Evolutionary conservation across 176 grass and related monocot genomes (phyloP), one percentile per base, ranked within the genome.

Genomic region (Leersia perrieri): DNA sequence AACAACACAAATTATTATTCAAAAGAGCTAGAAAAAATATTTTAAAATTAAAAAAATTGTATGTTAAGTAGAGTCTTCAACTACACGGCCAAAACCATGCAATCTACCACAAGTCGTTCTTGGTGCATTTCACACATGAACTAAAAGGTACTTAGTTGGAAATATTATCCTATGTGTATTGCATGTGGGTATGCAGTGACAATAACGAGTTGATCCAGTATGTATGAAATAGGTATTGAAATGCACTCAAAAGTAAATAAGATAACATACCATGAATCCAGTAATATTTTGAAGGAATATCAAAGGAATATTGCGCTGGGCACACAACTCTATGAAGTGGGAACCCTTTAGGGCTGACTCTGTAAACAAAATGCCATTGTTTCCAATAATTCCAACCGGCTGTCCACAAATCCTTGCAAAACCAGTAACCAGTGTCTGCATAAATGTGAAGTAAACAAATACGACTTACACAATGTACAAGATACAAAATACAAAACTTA

Each of bases 271-370:
- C 95, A 98, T 98, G 84, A 98, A 98, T 30, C 95, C 95, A 86
- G 95, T 91, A 78, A 98, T 98, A 81, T 98, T 98, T 83, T 98
- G 95, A 89, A 95, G 95, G 78, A 98, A 98, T 71, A 98, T 95
- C 81, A 98, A 91, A 91, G 95, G 95, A 86, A 98, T 95, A 86
- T 93, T 92, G 39, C 95, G 88, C 65, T 98, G 92, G 47, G 92
- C 88, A 87, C 95, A 98, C 77, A 98, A 86, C 64, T 98, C 90
- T 79, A 98, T 95, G 72, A 98, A 98, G 81, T 98, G 95, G n/a
- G 90, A 73, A 51, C 92, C 92, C 86, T 98, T 98, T 57, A 95
- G 68, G 2, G 95, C 95, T 78, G 95, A 95, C 84, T 98, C 95
- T 16, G 81, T 89, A 83, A 98, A 98, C 75, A 98, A 93, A 88